Evolutionary conservation across 169 alveolate genomes (phyloP).

Genomic region (Cryptosporidium felis): DNA sequence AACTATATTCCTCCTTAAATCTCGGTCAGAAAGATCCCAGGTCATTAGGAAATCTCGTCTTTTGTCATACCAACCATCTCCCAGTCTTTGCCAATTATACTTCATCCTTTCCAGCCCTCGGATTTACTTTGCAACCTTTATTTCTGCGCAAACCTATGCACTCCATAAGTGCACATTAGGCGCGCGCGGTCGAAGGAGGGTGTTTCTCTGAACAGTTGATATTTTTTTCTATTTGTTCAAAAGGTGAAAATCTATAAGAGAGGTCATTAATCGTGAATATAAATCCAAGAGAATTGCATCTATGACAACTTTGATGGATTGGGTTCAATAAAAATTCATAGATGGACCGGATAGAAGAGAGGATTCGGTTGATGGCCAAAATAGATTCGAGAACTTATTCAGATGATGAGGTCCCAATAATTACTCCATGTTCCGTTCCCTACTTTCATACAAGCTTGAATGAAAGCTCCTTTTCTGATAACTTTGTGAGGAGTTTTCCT

Average conservation of each 20-base stretch:
- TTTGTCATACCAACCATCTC: constrained; percentile 37
- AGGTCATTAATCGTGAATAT: too few relatives aligned
- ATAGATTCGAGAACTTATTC: not conserved
- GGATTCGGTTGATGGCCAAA: not conserved
- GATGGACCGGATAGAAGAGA: too few relatives aligned
- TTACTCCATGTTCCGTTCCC: constrained; percentile 34
- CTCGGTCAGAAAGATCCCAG: constrained; percentile 51
- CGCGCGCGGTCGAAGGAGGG: constrained; percentile 39
- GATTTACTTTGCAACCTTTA: too few relatives aligned
- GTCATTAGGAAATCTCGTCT: constrained; percentile 20
- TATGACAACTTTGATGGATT: too few relatives aligned
- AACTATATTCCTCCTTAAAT: constrained; percentile 43
- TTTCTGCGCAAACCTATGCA: constrained; percentile 17
- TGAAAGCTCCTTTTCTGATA: not conserved
- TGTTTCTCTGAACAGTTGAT: constrained; percentile 13
- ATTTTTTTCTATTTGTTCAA: too few relatives aligned
- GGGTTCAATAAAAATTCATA: too few relatives aligned
- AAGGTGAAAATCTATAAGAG: too few relatives aligned
- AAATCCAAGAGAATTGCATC: too few relatives aligned
- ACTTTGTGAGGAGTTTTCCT: not conserved
- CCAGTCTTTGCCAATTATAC: constrained; percentile 52
- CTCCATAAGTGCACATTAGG: constrained; percentile 49
- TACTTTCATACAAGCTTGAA: not conserved
- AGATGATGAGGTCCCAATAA: constrained; percentile 22
- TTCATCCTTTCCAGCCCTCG: too few relatives aligned